Evolutionary conservation across 129 eudicot species (phyloP).

Genomic region (Heracleum sosnowskyi): DNA sequence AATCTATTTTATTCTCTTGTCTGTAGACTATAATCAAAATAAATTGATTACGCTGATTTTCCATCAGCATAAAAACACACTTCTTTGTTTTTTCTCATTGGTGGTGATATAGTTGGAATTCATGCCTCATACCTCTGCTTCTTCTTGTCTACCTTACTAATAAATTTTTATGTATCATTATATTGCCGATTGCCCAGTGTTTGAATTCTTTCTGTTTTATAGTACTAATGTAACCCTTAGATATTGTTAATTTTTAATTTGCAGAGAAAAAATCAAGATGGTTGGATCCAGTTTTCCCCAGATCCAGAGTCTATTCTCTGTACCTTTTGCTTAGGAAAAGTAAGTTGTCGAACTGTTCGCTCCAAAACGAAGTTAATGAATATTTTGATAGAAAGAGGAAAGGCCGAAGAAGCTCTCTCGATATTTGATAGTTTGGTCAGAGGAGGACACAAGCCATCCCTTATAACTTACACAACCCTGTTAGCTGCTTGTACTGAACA

Average conservation of each 20-base stretch:
- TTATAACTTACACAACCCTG: constrained; percentile 48
- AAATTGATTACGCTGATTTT: not conserved
- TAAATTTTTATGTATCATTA: not conserved
- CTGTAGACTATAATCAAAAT: not conserved
- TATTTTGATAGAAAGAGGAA: constrained; percentile 34
- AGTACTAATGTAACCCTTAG: not conserved
- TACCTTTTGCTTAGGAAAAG: constrained; percentile 24
- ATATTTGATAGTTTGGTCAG: constrained; percentile 35
- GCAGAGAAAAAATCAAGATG: constrained; percentile 14
- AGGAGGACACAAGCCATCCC: constrained; percentile 52
- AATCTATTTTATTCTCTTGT: not conserved
- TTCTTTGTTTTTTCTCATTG: not conserved
- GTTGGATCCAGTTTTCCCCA: constrained; percentile 28
- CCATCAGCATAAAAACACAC: not conserved
- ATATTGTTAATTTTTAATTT: not conserved
- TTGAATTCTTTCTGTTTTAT: not conserved
- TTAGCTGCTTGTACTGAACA: constrained; percentile 37
- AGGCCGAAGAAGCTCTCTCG: constrained; percentile 38
- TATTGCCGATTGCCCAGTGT: not conserved
- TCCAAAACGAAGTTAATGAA: constrained; percentile 44
- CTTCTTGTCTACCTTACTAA: not conserved
- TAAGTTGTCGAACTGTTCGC: constrained; percentile 40
- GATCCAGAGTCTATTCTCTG: constrained; percentile 29
- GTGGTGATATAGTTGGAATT: not conserved
- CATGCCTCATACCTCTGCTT: not conserved